Evolutionary conservation across 352 stramenopile genomes (phyloP).

Genomic region (Pilasporangium apinafurcum): DNA sequence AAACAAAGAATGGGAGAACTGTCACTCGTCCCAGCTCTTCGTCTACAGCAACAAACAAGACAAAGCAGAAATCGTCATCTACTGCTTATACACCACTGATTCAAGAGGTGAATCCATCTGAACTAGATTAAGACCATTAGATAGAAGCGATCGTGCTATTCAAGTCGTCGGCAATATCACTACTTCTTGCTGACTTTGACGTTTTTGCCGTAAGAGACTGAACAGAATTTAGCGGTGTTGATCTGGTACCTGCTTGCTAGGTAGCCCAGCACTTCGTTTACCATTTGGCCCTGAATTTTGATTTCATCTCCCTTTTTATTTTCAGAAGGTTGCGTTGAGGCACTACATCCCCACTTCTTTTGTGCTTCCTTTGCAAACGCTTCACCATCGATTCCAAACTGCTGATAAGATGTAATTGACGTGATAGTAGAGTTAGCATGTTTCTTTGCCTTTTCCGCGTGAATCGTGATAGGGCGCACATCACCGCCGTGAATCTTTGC

Average conservation of each 20-base stretch:
- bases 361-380: slow-evolving; percentile 73
- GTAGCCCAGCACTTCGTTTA: slow-evolving; percentile 67
- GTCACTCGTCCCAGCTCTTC: background rate
- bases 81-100: slow-evolving; percentile 13
- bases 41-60: slow-evolving; percentile 14
- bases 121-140: slow-evolving; percentile 2
- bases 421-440: slow-evolving; percentile 68
- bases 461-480: slow-evolving; percentile 56
- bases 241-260: slow-evolving; percentile 64
- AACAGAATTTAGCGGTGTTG: slow-evolving; percentile 58
- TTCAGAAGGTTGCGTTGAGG: slow-evolving; percentile 31
- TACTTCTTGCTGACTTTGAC: slow-evolving; percentile 80
- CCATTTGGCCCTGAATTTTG: slow-evolving; percentile 74
- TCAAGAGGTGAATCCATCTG: slow-evolving; percentile 7
- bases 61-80: slow-evolving; percentile 17
- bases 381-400: slow-evolving; percentile 70
- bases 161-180: slow-evolving; percentile 2
- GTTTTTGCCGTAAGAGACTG: slow-evolving; percentile 67
- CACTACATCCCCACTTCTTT: slow-evolving; percentile 81
- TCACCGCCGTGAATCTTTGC: slow-evolving; percentile 50
- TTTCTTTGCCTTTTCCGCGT: slow-evolving; percentile 61
- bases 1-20: background rate
- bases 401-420: slow-evolving; percentile 63
- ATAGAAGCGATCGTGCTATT: background rate
- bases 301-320: slow-evolving; percentile 77